Evolutionary conservation across 805 yeast genomes (phyloP), one percentile per base, ranked within the genome.

Genomic region (Sugiyamaella qingdaonensis): DNA sequence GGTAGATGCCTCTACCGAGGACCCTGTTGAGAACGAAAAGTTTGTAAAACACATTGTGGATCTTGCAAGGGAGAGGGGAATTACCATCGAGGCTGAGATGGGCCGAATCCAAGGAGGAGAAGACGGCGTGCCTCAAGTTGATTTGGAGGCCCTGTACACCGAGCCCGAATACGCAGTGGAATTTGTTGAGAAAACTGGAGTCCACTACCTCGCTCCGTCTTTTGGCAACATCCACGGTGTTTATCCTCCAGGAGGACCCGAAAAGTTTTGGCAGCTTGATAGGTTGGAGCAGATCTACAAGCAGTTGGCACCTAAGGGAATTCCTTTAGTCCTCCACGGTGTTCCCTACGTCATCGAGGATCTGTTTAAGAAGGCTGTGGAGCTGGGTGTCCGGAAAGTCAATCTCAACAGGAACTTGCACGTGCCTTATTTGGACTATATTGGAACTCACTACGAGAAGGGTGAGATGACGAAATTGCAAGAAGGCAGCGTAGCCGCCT

Each of bases 31-130:
- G 51, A 69, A 68, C 58, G 52, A 69, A 45, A 46, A 50, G 27
- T 59, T 56, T 39, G 69, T 71, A 4, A 60, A 61, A 47, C 63
- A 66, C 48, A 57, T 70, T 31, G 74, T 68, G 21, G 58, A 53
- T 35, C 57, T 60, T 29, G 71, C 73, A 46, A 61, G 64, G 48
- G 35, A 33, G 37, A 57, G 61, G 37, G 60, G 63, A 10, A 68
- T 63, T 46, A 67, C 72, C 3, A 70, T 71, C 10, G 74, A 70
- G 55, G 74, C 74, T 5, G 74, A 70, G 56, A 67, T 72, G 44
- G 74, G 73, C 34, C 63, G 75, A 52, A 71, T 70, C 47, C 70
- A 67, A 55, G 75, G 74, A 8, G 68, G 69, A 11, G 74, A 70
- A 52, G 75, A 71, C 58, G 74, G 74, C 10, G 66, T 70, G 56